A percentile compares a stretch with the other conserved stretches of the same genome.
Conservation (phyloP, 352 stramenopile genomes). For the Thalassiosira delicatula region DNA sequence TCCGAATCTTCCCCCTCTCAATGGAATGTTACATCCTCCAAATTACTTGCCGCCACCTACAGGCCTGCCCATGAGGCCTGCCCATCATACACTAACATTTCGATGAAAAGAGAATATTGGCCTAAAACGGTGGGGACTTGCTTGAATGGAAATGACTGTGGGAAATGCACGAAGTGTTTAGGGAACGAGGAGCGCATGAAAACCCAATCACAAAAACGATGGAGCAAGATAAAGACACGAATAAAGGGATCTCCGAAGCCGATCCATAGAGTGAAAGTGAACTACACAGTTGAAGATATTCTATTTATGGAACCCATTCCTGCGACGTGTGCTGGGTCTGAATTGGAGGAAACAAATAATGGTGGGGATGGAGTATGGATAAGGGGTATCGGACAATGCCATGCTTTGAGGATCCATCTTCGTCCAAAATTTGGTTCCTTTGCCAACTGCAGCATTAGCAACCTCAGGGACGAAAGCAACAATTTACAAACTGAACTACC, state of each 20-base stretch:
- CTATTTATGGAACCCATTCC: conserved; percentile 47
- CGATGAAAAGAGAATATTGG: no score
- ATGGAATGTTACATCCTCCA: no score
- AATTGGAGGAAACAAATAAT: neutral
- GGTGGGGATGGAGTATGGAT: conserved; percentile 48
- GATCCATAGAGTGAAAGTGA: conserved; percentile 59
- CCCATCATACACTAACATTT: no score
- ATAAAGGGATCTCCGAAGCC: conserved; percentile 42
- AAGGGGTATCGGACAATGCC: conserved; percentile 69
- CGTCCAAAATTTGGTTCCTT: conserved; percentile 54
- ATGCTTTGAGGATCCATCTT: conserved; percentile 73
- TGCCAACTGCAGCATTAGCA: conserved; percentile 10
- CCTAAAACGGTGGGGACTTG: conserved; percentile 44
- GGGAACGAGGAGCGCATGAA: neutral
- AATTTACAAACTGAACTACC: conserved; percentile 49
- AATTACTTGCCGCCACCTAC: no score
- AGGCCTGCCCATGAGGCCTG: no score
- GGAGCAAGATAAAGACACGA: conserved; percentile 33
- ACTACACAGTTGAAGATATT: conserved; percentile 59
- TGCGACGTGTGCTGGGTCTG: neutral
- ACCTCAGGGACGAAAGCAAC: neutral
- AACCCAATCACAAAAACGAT: conserved; percentile 10
- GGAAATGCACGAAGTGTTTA: conserved; percentile 16
- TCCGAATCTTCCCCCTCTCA: no score
- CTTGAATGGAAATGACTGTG: conserved; percentile 18